Base-by-base conservation (phyloP, 371 early-diverging fungal genomes). In the Mortierella sp. region DNA sequence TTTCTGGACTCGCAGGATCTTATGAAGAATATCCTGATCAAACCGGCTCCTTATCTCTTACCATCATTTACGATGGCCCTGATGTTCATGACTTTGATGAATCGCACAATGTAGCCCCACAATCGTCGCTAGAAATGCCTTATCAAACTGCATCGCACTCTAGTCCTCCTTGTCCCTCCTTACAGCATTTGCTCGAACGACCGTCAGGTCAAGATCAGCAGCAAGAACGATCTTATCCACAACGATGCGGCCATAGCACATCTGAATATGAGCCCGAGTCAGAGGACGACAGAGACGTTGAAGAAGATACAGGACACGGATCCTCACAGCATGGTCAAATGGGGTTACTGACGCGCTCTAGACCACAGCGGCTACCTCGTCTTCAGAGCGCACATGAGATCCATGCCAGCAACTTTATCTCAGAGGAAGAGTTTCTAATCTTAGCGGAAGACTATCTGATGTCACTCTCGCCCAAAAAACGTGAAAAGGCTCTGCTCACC, bases 401-500 rank as follows among this genome's bases (percentile, higher is more conserved):
- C 21, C 68, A 68, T 2, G 55, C 61, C 3, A 64, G 45, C 28
- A 74, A 68, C 28, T 64, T 74, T 38, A 74, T 76, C 19, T 48
- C 70, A 0, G 63, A 76, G 28, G 58, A 65, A 14, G 70, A 70
- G 54, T 76, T 76, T 52, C 23, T 61, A 8, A 57, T 61, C 41
- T 34, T 70, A 34, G 63, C 66, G 0, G 78, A 83, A 28, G 82
- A 84, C 21, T 88, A 88, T 54, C 66, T 88, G n/a, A 59, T 80
- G 18, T 86, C 86, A 24, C 67, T 88, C 23, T 83, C 83, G n/a
- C 79, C 83, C 42, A 88, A 88, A 61, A 88, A 88, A 56, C 67
- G 88, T 58, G 88, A 88, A 48, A 88, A 88, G 67, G 88, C 87
- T 21, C 55, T 88, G 18, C 82, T 88, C 2, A 82, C 86, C 51